phyloP scores from a whole-genome alignment of 768 basidiomycete genomes.

The Boletellus ananas region DNA sequence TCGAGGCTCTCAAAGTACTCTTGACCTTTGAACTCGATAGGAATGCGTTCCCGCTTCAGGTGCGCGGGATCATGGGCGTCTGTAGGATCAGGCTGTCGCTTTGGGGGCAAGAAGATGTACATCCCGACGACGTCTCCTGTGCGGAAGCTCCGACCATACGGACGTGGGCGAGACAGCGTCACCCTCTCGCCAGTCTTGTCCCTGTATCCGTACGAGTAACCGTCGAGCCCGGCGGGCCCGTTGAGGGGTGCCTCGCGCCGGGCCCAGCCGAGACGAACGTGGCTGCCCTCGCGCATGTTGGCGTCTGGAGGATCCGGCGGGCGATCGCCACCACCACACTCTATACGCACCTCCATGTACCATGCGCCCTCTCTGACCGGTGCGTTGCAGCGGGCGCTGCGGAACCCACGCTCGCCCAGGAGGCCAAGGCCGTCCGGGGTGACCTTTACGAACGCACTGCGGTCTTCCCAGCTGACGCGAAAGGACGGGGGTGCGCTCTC shows the following conservation, averaged over 20 bases:
- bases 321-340: constrained; percentile 66
- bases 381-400: constrained; percentile 86
- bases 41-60: constrained; percentile 82
- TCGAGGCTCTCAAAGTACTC: constrained; percentile 94
- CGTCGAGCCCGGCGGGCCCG: constrained; percentile 89
- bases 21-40: constrained; percentile 95
- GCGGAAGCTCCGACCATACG: constrained; percentile 70
- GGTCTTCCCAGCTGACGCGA: constrained; percentile 89
- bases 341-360: constrained; percentile 89
- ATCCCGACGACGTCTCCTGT: constrained; percentile 91
- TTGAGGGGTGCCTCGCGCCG: constrained; percentile 92
- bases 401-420: constrained; percentile 82
- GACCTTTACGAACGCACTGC: constrained; percentile 74
- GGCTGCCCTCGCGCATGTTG: constrained; percentile 59
- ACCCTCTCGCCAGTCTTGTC: constrained; percentile 94
- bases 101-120: constrained; percentile 83
- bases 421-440: constrained; percentile 75
- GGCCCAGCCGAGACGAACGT: constrained; percentile 90
- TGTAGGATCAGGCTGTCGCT: constrained; percentile 50
- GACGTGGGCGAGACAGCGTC: constrained; percentile 71
- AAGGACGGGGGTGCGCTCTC: constrained; percentile 68
- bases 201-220: constrained; percentile 86
- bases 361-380: constrained; percentile 86
- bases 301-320: constrained; percentile 38
- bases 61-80: constrained; percentile 80